Evolutionary conservation across 495 filamentous ascomycete species (phyloP), one percentile per base, ranked within the genome.

Genomic region (Penicillium cataractarum): DNA sequence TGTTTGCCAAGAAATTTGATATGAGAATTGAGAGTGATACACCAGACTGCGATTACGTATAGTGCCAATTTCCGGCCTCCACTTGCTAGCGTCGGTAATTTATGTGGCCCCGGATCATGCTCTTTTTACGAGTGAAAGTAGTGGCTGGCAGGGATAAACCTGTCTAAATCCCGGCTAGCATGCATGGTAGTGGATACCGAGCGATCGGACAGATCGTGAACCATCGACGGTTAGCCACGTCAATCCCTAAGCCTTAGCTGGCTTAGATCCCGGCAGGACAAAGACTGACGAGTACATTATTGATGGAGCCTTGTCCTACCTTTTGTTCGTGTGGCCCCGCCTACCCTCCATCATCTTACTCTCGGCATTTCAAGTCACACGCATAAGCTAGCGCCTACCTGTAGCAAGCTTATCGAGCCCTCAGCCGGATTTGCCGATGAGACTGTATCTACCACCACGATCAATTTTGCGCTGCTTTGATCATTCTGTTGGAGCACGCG

Each of bases 151-250:
- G 58, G 26, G n/a, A 53, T 13, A 55, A 46, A 31, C 27, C 57
- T 19, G 57, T 40, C 48, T 42, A 22, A 21, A 60, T 53, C 48
- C 49, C 39, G 35, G 58, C 50, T 19, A 6, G 37, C 49, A 61
- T 55, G 50, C 58, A 55, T 61, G 17, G 27, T 0, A 26, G 31
- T 61, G 52, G 52, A 48, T 49, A 32, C 58, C 42, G 21, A 56
- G n/a, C 59, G 52, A 61, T 61, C 59, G 37, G 51, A 37, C 26
- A 56, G 59, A 56, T 61, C 59, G 52, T 19, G n/a, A 44, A 55
- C 52, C 52, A 39, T 61, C 37, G 35, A n/a, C 15, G 31, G 5
- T 3, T 27, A 48, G 52, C 51, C 51, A 61, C 40, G 51, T 56
- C 59, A 61, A 49, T 15, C 4, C 15, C 22, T 27, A 3, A 19